A percentile compares a stretch with the other conserved stretches of the same genome.
Conservation (phyloP, 108 stramenopile genomes). For the Cyclotella choctawhatcheeana region DNA sequence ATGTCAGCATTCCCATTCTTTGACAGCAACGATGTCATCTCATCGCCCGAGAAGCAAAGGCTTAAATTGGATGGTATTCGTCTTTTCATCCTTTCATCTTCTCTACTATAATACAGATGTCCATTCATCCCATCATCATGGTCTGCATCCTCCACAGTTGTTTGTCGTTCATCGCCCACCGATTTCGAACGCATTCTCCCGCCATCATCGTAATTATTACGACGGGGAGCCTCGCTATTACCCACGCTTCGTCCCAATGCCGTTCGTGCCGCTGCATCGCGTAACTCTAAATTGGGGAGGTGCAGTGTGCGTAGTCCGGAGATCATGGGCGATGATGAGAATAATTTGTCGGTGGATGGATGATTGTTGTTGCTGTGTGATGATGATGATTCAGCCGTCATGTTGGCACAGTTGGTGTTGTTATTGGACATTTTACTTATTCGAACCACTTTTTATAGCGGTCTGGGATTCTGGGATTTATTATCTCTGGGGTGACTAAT, state of each 20-base stretch:
- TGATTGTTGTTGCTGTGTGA: too few species aligned
- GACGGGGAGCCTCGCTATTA: background rate
- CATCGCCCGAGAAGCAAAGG: too few species aligned
- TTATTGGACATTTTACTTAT: too few species aligned
- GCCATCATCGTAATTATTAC: background rate
- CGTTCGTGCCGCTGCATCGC: constrained; percentile 10
- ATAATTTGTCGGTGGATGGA: constrained; percentile 18
- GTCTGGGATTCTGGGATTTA: too few species aligned
- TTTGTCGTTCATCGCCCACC: constrained; percentile 23
- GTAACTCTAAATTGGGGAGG: constrained; percentile 29
- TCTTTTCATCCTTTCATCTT: too few species aligned
- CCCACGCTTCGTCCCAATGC: background rate
- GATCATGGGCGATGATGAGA: constrained; percentile 39
- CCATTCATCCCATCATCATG: background rate
- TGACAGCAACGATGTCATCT: too few species aligned
- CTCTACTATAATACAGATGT: background rate
- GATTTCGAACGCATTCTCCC: constrained; percentile 11
- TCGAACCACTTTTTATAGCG: too few species aligned
- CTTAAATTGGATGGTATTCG: too few species aligned
- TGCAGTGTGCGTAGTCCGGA: constrained; percentile 19
- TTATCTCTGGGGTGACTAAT: too few species aligned
- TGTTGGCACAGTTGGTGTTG: too few species aligned
- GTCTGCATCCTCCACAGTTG: background rate
- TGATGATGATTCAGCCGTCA: too few species aligned
- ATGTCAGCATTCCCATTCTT: too few species aligned